These are phyloP conservation scores for Circinella minor DNA, from an alignment of 371 early-diverging fungal species.

Conservation along the genomic window DNA sequence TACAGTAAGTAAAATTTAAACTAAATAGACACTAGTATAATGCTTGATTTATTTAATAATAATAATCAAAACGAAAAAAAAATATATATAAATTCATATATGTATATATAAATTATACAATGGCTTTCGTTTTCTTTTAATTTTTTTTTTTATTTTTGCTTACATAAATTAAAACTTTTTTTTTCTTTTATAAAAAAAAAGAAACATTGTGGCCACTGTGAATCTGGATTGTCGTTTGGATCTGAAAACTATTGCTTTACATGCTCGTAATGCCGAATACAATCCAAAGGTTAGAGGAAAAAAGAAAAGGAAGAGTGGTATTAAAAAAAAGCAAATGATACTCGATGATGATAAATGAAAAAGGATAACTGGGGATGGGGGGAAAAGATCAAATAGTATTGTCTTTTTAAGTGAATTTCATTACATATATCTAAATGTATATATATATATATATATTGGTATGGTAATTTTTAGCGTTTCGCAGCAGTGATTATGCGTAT, in stretches of 20 bases:
- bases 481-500: slow-evolving; percentile 99
- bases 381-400: too few relatives aligned
- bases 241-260: slow-evolving; percentile 99
- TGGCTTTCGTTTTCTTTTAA: slow-evolving; percentile 6
- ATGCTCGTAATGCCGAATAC: slow-evolving; percentile 99
- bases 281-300: slow-evolving; percentile 94
- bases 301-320: not conserved
- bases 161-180: not conserved
- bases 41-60: too few relatives aligned
- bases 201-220: slow-evolving; percentile 99
- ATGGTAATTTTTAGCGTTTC: slow-evolving; percentile 82
- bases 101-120: too few relatives aligned
- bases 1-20: slow-evolving; percentile 72
- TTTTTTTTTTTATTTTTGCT: slow-evolving; percentile 16
- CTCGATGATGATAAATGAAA: too few relatives aligned
- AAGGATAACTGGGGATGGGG: too few relatives aligned
- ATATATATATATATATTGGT: too few relatives aligned
- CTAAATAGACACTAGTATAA: not conserved
- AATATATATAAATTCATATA: too few relatives aligned
- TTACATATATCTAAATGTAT: too few relatives aligned
- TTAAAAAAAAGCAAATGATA: not conserved
- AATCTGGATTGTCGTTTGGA: slow-evolving; percentile 99
- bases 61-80: too few relatives aligned
- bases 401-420: too few relatives aligned
- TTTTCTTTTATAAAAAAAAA: slow-evolving; percentile 24